These are phyloP conservation scores for Aschersonia sp. DNA, from an alignment of 2,329 filamentous ascomycete genomes.

Conservation along the genomic window DNA sequence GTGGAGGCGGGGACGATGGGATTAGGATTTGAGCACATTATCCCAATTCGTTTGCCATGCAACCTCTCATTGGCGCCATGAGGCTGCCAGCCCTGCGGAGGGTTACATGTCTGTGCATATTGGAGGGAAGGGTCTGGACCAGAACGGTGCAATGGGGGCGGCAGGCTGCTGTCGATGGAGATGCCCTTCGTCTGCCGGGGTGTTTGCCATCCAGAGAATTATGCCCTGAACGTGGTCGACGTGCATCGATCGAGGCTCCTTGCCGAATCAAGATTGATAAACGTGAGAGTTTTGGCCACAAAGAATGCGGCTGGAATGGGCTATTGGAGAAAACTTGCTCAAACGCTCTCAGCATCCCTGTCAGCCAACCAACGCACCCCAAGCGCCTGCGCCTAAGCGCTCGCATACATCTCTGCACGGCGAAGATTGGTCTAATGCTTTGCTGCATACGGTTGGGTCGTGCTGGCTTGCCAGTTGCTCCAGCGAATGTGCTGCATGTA, in stretches of 20 bases:
- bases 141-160: neutral
- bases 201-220: too few species aligned
- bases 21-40: neutral
- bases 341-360: slow-evolving; percentile 18
- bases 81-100: neutral
- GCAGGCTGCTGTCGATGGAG: neutral
- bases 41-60: too few species aligned
- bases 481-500: too few species aligned
- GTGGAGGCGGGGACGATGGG: neutral
- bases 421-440: too few species aligned
- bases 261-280: neutral
- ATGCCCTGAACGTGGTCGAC: too few species aligned
- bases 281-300: neutral
- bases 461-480: too few species aligned
- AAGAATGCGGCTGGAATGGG: neutral
- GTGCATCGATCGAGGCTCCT: neutral
- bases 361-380: too few species aligned
- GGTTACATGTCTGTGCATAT: too few species aligned
- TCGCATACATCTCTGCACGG: too few species aligned
- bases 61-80: neutral
- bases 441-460: too few species aligned
- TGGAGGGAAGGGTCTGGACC: neutral
- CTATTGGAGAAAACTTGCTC: slow-evolving; percentile 21
- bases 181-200: too few species aligned
- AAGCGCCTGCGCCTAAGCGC: too few species aligned